Conservation (phyloP, 495 filamentous ascomycete genomes). For the Tuber melanosporum region DNA sequence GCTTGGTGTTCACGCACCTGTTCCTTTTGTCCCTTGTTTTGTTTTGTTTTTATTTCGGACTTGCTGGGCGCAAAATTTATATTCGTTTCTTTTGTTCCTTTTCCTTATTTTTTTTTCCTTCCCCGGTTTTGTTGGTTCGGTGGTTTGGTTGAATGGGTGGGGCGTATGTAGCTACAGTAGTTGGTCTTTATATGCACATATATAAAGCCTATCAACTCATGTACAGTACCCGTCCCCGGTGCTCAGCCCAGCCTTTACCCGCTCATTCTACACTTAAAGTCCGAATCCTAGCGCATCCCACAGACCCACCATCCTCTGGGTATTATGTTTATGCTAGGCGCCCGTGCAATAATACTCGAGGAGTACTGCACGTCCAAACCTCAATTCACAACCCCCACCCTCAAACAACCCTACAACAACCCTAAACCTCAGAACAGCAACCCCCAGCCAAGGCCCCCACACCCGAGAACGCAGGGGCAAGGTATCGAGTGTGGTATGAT, state of each 20-base stretch:
- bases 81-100: constrained; percentile 36
- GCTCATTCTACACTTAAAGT: too few relatives aligned
- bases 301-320: neutral
- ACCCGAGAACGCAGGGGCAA: too few relatives aligned
- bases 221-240: neutral
- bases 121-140: neutral
- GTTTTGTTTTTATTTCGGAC: constrained; percentile 26
- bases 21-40: neutral
- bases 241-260: too few relatives aligned
- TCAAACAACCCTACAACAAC: too few relatives aligned
- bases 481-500: too few relatives aligned
- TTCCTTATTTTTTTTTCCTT: constrained; percentile 9
- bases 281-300: too few relatives aligned
- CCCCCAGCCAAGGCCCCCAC: too few relatives aligned
- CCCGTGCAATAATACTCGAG: too few relatives aligned
- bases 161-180: neutral
- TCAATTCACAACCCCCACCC: neutral
- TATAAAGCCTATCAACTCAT: neutral
- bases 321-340: neutral
- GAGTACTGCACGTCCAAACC: neutral
- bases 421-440: too few relatives aligned
- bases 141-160: neutral
- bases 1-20: neutral
- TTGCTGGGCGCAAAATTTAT: constrained; percentile 45
- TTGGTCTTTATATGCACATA: neutral